A percentile compares a stretch with the other conserved stretches of the same genome.
Evolutionary conservation across 2,329 filamentous ascomycete species (phyloP).

Genomic region (Paecilomyces formosus): DNA sequence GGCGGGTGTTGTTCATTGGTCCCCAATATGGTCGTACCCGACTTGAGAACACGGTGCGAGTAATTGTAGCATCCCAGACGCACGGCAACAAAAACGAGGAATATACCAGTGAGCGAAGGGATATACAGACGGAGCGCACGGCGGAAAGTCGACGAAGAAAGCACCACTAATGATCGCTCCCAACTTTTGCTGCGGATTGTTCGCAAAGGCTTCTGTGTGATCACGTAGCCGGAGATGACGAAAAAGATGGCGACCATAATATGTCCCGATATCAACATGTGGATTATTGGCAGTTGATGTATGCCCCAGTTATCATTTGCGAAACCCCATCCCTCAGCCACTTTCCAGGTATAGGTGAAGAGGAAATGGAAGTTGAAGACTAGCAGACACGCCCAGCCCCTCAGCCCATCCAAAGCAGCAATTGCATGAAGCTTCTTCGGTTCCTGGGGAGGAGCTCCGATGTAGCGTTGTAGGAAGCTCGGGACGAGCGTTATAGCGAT

Average conservation of each 20-base stretch:
- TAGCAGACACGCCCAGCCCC: constrained; percentile 37
- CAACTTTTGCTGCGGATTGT: constrained; percentile 29
- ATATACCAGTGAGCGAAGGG: constrained; percentile 32
- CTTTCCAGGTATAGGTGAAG: constrained; percentile 37
- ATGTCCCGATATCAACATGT: constrained; percentile 37
- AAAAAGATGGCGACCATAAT: constrained; percentile 44
- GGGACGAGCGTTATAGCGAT: constrained; percentile 25
- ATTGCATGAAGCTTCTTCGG: constrained; percentile 27
- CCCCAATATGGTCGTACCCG: constrained; percentile 30
- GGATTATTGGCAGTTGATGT: constrained; percentile 35
- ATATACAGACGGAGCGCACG: constrained; percentile 37
- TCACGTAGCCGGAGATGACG: constrained; percentile 42
- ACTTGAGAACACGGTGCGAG: constrained; percentile 25
- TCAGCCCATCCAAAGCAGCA: constrained; percentile 34
- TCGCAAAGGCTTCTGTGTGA: constrained; percentile 36
- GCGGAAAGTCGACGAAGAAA: constrained; percentile 38
- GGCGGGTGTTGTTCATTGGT: constrained; percentile 38
- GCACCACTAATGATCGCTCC: constrained; percentile 30
- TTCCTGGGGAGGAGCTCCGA: constrained; percentile 20
- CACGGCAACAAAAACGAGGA: constrained; percentile 34
- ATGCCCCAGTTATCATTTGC: constrained; percentile 31
- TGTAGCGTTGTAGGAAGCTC: constrained; percentile 27
- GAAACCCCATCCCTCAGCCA: constrained; percentile 33
- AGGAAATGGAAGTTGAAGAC: constrained; percentile 42
- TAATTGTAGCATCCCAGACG: constrained; percentile 35